These are phyloP conservation scores for Metschnikowia matae DNA, from an alignment of 805 yeast genomes.

Conservation along the genomic window DNA sequence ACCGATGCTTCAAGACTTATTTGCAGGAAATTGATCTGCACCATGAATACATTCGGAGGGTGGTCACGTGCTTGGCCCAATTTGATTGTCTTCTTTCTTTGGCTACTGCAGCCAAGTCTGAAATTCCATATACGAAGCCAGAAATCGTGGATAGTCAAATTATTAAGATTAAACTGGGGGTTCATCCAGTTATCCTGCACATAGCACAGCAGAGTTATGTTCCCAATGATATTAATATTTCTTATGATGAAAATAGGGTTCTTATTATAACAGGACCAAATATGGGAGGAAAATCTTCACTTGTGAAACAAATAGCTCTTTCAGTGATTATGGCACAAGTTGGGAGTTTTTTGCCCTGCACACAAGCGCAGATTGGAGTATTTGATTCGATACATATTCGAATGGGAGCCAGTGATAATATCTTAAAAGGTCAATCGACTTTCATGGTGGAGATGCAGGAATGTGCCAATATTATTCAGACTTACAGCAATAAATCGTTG, in stretches of 20 bases:
- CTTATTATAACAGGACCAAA: constrained; percentile 80
- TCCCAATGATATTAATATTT: constrained; percentile 59
- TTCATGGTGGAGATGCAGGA: constrained; percentile 76
- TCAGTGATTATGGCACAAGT: constrained; percentile 70
- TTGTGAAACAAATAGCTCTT: constrained; percentile 70
- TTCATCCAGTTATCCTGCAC: constrained; percentile 66
- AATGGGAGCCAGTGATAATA: constrained; percentile 82
- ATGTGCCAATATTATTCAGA: constrained; percentile 51
- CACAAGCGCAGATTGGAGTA: constrained; percentile 54
- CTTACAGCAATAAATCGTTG: constrained; percentile 53
- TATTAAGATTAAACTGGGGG: constrained; percentile 50
- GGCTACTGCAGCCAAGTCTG: constrained; percentile 8
- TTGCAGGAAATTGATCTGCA: constrained; percentile 31
- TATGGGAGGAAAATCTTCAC: constrained; percentile 84
- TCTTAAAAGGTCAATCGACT: constrained; percentile 73
- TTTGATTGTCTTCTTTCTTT: constrained; percentile 18
- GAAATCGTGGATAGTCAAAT: constrained; percentile 38
- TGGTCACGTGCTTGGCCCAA: constrained; percentile 12
- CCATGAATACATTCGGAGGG: constrained; percentile 25
- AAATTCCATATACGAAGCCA: constrained; percentile 7
- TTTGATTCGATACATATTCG: constrained; percentile 77
- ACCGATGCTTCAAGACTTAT: constrained; percentile 43
- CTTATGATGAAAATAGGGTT: constrained; percentile 42
- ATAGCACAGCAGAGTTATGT: constrained; percentile 45
- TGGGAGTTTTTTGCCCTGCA: constrained; percentile 74